These are phyloP conservation scores for Draba incana DNA, from an alignment of 345 rosid species.

Conservation along the genomic window DNA sequence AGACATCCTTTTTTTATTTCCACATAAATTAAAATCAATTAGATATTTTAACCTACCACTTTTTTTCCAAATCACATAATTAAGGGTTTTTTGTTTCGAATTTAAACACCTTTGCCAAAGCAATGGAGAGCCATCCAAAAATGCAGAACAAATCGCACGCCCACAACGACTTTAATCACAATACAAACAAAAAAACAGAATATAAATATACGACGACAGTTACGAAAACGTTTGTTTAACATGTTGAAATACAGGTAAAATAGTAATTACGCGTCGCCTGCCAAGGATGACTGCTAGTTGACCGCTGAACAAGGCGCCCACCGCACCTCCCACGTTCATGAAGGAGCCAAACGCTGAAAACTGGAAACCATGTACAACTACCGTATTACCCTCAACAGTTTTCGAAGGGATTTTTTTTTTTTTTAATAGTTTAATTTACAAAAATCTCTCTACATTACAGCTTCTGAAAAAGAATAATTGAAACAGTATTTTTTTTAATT, in stretches of 20 bases:
- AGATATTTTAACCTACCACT: background rate
- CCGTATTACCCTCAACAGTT: too few relatives aligned
- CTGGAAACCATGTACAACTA: constrained; percentile 5
- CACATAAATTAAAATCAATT: background rate
- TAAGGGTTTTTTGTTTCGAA: background rate
- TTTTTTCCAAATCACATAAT: background rate
- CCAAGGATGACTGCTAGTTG: constrained; percentile 38
- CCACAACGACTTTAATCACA: constrained; percentile 46
- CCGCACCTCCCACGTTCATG: constrained; percentile 41
- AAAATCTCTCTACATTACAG: too few relatives aligned
- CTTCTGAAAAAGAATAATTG: too few relatives aligned
- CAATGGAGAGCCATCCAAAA: constrained; percentile 49
- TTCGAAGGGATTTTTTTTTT: too few relatives aligned
- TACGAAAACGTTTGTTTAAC: too few relatives aligned
- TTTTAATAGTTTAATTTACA: too few relatives aligned
- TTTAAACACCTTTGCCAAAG: constrained; percentile 46
- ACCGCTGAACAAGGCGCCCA: constrained; percentile 45
- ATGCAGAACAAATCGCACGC: constrained; percentile 40
- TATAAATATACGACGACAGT: background rate
- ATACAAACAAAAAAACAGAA: background rate
- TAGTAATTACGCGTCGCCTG: constrained; percentile 34
- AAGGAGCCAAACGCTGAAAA: constrained; percentile 42
- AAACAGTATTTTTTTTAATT: too few relatives aligned
- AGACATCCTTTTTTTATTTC: constrained; percentile 30
- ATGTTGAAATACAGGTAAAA: background rate